Evolutionary conservation across 2,329 filamentous ascomycete genomes (phyloP), one percentile per base, ranked within the genome.

Genomic region (Fusarium mexicanum): DNA sequence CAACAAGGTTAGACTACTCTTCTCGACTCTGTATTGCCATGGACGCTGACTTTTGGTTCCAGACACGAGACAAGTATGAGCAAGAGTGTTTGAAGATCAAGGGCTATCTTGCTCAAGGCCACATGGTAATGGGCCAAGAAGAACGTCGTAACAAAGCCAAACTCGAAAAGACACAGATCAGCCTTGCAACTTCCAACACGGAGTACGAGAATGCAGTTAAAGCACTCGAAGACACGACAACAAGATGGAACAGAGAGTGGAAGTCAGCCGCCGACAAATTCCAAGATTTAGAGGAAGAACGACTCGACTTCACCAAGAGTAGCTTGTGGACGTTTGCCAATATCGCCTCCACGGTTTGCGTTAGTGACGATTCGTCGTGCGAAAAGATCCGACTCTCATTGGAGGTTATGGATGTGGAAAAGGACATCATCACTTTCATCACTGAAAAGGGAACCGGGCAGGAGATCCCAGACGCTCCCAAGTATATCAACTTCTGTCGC

Each of bases 81-180:
- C 96, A 99, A 83, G 97, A 99, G 78, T 98, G 96, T 81, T 87
- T 99, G 50, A 96, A 98, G 82, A 98, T 99, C 82, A 99, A 99
- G 84, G 96, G 96, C 44, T 99, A 99, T 80, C 90, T 99, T 9
- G 96, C 97, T 8, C 96, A 99, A 83, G 96, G 96, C 16, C 97
- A 99, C 82, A 99, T 99, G 96, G 96, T 99, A 66, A 99, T 99
- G 96, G 96, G 96, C 20, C 96, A 99, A 78, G 96, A 99, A 82
- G 96, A 99, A 85, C 91, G 96, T 35, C 98, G 98, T 85, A 99
- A 99, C 84, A 99, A 99, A 85, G 95, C 96, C 29, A 98, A 98
- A 84, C 89, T 99, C 48, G 96, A 99, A 83, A 99, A 99, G 88
- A 98, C 96, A 3, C 96, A 99, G 82, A 96, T 98, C 78, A 97